Evolutionary conservation across 495 filamentous ascomycete species (phyloP).

Genomic region (Pyronema omphalodes): DNA sequence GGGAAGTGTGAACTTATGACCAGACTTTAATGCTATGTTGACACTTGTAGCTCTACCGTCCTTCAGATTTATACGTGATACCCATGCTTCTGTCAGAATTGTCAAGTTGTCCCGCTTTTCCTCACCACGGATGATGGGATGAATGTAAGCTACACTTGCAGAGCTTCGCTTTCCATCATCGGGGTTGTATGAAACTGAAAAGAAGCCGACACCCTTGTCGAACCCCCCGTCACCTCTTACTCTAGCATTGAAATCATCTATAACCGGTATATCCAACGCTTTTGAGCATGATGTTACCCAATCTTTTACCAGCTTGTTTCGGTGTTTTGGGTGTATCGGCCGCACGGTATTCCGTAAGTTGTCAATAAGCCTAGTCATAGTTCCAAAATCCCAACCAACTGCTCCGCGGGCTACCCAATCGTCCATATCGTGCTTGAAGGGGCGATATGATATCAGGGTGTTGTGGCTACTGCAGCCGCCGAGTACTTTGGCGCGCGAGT

Average conservation of each 20-base stretch:
- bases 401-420: conserved; percentile 55
- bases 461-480: conserved; percentile 79
- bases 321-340: conserved; percentile 55
- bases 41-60: conserved; percentile 39
- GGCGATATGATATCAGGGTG: conserved; percentile 68
- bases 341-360: conserved; percentile 62
- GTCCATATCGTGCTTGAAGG: conserved; percentile 61
- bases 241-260: conserved; percentile 63
- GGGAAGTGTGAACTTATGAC: conserved; percentile 37
- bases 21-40: conserved; percentile 45
- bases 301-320: conserved; percentile 69
- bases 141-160: conserved; percentile 70
- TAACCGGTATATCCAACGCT: conserved; percentile 54
- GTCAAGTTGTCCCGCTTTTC: conserved; percentile 63
- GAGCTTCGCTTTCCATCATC: conserved; percentile 61
- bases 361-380: conserved; percentile 55
- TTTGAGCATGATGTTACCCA: conserved; percentile 58
- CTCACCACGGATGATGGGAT: conserved; percentile 58
- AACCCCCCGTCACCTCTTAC: conserved; percentile 49
- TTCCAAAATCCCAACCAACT: conserved; percentile 61
- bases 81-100: conserved; percentile 63
- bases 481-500: conserved; percentile 68
- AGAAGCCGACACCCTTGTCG: conserved; percentile 60
- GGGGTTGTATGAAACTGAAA: conserved; percentile 67
- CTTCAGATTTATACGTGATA: conserved; percentile 54